Conservation (phyloP, 2,329 filamentous ascomycete species). For the Aplosporella prunicola region DNA sequence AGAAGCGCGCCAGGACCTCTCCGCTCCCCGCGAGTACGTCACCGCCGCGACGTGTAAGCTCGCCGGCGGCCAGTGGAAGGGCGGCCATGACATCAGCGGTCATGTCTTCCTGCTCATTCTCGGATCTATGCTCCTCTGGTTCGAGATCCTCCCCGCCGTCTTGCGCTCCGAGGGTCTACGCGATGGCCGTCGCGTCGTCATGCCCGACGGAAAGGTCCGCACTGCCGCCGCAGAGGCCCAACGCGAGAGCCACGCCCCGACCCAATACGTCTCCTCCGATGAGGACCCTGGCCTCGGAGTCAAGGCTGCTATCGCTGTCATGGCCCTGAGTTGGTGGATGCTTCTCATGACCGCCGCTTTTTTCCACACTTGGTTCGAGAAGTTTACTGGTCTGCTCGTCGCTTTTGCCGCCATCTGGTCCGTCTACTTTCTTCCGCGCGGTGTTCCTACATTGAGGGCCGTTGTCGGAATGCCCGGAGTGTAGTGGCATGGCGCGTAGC, state of each 20-base stretch:
- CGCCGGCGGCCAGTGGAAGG: conserved; percentile 73
- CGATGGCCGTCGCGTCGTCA: conserved; percentile 58
- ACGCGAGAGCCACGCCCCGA: conserved; percentile 18
- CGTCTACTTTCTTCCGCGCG: conserved; percentile 41
- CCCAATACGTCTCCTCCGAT: conserved; percentile 10
- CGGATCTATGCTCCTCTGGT: conserved; percentile 68
- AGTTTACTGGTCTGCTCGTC: conserved; percentile 49
- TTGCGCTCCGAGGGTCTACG: conserved; percentile 36
- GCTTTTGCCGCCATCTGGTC: conserved; percentile 36
- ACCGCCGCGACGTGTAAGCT: conserved; percentile 75
- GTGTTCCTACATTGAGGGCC: conserved; percentile 31
- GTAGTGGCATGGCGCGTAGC: no score
- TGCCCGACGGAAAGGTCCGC: conserved; percentile 53
- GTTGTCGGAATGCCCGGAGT: conserved; percentile 40
- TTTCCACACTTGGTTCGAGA: conserved; percentile 98
- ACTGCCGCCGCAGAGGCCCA: conserved; percentile 35
- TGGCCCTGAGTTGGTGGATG: conserved; percentile 82
- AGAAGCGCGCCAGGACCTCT: conserved; percentile 36
- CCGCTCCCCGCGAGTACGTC: conserved; percentile 43
- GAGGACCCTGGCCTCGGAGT: conserved; percentile 41
- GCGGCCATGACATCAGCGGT: conserved; percentile 93
- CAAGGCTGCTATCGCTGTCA: conserved; percentile 48
- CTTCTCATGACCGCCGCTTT: conserved; percentile 96
- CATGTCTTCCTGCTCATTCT: conserved; percentile 90
- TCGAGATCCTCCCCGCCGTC: conserved; percentile 63